A percentile compares a stretch with the other conserved stretches of the same genome.
phyloP scores from a whole-genome alignment of 306 rosid genomes.

The Clitoria ternatea region DNA sequence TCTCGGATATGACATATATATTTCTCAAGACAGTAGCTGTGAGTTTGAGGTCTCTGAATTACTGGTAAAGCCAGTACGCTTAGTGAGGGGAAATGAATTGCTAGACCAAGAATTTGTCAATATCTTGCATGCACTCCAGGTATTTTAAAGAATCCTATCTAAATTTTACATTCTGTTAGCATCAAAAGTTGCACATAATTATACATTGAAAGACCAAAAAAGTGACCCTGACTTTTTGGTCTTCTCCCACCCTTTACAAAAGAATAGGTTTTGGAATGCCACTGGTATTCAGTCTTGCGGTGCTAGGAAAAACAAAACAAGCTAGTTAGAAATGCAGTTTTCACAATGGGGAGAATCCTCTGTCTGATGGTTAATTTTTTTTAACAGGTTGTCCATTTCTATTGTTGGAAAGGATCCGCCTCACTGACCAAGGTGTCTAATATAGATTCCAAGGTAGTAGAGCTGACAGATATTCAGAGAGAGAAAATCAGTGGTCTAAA shows the following conservation, averaged over 20 bases:
- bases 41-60: slow-evolving; percentile 48
- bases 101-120: slow-evolving; percentile 58
- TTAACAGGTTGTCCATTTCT: slow-evolving; percentile 66
- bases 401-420: slow-evolving; percentile 55
- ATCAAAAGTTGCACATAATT: neutral
- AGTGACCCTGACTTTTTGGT: neutral
- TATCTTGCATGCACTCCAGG: slow-evolving; percentile 96
- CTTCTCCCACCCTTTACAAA: neutral
- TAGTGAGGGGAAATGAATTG: slow-evolving; percentile 56
- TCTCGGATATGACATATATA: slow-evolving; percentile 59
- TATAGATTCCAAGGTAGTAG: slow-evolving; percentile 32
- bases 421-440: slow-evolving; percentile 20
- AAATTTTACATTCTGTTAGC: neutral
- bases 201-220: neutral
- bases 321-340: neutral
- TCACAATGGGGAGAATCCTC: neutral
- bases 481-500: slow-evolving; percentile 37
- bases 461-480: slow-evolving; percentile 38
- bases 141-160: slow-evolving; percentile 20
- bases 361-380: neutral
- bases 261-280: neutral
- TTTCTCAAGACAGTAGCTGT: slow-evolving; percentile 34
- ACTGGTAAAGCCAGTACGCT: slow-evolving; percentile 38
- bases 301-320: neutral
- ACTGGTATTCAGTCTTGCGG: neutral